Evolutionary conservation across 1,139 yeast genomes (phyloP).

Genomic region (Yueomyces sp.): DNA sequence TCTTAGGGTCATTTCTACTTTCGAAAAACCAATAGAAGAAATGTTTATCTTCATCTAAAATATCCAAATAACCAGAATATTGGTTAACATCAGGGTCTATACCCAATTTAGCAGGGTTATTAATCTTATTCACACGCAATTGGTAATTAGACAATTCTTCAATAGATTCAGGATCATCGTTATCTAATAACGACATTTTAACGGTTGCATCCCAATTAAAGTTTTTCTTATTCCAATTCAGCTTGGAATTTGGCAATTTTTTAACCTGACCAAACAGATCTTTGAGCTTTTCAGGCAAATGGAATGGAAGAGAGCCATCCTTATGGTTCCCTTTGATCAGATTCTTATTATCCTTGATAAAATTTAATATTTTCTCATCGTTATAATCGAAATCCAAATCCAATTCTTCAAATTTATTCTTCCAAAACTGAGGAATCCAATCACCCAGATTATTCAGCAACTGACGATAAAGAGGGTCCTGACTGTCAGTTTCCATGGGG

Average conservation of each 20-base stretch:
- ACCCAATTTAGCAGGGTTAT: constrained; percentile 47
- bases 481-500: no score
- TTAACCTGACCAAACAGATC: neutral
- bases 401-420: no score
- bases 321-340: no score
- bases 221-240: no score
- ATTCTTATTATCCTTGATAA: no score
- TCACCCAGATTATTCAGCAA: no score
- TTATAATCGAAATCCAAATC: no score
- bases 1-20: constrained; percentile 77
- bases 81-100: constrained; percentile 65
- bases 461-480: no score
- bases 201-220: neutral
- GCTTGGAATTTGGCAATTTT: neutral
- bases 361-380: no score
- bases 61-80: constrained; percentile 79
- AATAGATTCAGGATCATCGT: neutral
- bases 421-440: no score
- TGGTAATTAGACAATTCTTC: constrained; percentile 33
- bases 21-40: constrained; percentile 81
- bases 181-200: neutral
- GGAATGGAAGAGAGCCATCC: neutral
- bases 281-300: neutral
- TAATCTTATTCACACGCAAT: constrained; percentile 44
- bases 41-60: constrained; percentile 74